phyloP scores from a whole-genome alignment of 352 stramenopile genomes.

The Globisporangium recalcitrans region DNA sequence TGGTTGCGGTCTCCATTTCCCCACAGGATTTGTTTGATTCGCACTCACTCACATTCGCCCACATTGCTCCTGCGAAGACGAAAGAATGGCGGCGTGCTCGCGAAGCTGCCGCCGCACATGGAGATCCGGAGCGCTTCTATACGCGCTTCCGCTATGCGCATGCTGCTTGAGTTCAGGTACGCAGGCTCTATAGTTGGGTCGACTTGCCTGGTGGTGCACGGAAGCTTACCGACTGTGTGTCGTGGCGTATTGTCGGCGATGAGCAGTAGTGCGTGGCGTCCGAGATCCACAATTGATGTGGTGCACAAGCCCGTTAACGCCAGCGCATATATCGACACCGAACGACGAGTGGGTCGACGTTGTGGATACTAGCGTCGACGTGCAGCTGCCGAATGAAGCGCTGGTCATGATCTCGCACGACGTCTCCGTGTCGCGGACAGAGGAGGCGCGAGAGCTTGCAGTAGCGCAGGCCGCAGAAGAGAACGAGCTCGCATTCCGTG shows the following conservation, averaged over 20 bases:
- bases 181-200: too few relatives aligned
- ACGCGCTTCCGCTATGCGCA: background rate
- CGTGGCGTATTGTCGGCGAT: too few relatives aligned
- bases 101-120: background rate
- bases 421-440: conserved; percentile 48
- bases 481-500: conserved; percentile 60
- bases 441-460: conserved; percentile 11
- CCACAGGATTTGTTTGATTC: background rate
- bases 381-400: conserved; percentile 55
- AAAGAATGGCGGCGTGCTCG: background rate
- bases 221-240: background rate
- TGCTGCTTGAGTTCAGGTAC: background rate
- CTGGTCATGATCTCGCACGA: conserved; percentile 69
- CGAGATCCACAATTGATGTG: conserved; percentile 52
- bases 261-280: conserved; percentile 15
- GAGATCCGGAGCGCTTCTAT: background rate
- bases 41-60: background rate
- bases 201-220: too few relatives aligned
- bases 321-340: conserved; percentile 23
- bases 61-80: background rate
- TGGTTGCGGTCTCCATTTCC: background rate
- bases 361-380: conserved; percentile 35
- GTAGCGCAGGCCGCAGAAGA: conserved; percentile 14
- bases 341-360: conserved; percentile 53
- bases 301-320: conserved; percentile 49